Base-by-base conservation (phyloP, 352 stramenopile genomes). In the Phytophthora europaea region DNA sequence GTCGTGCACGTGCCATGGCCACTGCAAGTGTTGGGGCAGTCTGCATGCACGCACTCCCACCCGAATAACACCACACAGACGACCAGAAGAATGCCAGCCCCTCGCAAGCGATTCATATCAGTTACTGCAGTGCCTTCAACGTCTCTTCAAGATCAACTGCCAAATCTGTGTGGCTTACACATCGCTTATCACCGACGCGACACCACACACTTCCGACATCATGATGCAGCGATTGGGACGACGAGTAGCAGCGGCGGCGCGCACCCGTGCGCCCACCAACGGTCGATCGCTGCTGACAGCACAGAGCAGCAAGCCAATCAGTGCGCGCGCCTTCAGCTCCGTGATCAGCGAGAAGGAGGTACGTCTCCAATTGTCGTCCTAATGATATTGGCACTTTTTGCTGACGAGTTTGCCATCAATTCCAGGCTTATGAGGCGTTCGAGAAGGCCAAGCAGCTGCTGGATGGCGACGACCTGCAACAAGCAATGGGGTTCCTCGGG, bases 1-100 rank as follows among this genome's bases (percentile, higher is more conserved):
- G 72, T 78, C 4, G 73, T 87, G 76, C 88, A 95, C n/a, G 78
- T 81, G 34, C 87, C 88, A 33, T 89, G 79, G 18, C 80, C 79
- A 45, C 73, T 93, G 66, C 87, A 93, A 18, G 48, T 67, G 61
- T 91, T 94, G 38, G 86, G 84, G 34, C 88, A 95, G 75, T 78
- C 88, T 50, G 70, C 81, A 38, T 55, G 36, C 3, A 68, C 73
- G 10, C 20, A 8, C 2, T 18, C 10, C 61, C 48, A 61, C 20
- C 67, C 26, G 28, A 74, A 6, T 12, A 78, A 28, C 28, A 78
- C 52, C 10, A 55, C 54, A n/a, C 62, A 13, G 1, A 80, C 51
- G 22, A 67, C 13, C 8, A 61, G 18, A 20, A 31, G 8, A n/a
- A 73, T 18, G 8, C 4, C 51, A 23, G 10, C 53, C 28, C 26